A percentile compares a stretch with the other conserved stretches of the same genome.
Evolutionary conservation across 164 flowering plant species (phyloP).

Genomic region (Pachysandra terminalis): DNA sequence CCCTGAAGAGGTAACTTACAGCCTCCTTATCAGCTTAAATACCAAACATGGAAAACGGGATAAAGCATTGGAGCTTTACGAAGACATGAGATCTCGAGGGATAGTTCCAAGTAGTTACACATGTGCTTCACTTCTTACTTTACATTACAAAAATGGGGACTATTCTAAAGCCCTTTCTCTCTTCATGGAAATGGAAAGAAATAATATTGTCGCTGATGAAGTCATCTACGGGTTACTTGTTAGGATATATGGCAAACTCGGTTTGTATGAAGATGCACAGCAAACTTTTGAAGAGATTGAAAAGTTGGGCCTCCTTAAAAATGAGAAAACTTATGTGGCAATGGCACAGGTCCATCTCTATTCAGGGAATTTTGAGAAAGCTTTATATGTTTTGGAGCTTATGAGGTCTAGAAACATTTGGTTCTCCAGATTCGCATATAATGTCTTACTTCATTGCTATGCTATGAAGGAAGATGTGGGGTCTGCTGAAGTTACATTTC

Average conservation of each 20-base stretch:
- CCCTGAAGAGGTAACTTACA: constrained; percentile 88
- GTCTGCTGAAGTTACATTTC: constrained; percentile 72
- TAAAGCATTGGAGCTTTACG: constrained; percentile 58
- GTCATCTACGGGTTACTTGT: constrained; percentile 88
- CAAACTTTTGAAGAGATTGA: constrained; percentile 63
- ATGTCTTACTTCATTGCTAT: constrained; percentile 67
- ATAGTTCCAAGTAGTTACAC: constrained; percentile 79
- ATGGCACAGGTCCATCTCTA: constrained; percentile 87
- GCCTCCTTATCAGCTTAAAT: constrained; percentile 59
- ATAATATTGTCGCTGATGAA: constrained; percentile 68
- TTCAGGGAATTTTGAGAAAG: constrained; percentile 56
- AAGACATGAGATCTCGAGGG: constrained; percentile 65
- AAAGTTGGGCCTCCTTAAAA: constrained; percentile 57
- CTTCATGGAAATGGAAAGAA: constrained; percentile 68
- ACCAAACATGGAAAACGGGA: constrained; percentile 40
- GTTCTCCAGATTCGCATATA: constrained; percentile 68
- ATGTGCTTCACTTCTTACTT: constrained; percentile 77
- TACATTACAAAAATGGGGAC: constrained; percentile 65
- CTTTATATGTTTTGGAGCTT: constrained; percentile 47
- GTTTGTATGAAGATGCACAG: constrained; percentile 77
- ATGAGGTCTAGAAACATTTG: constrained; percentile 65
- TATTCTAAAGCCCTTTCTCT: constrained; percentile 82
- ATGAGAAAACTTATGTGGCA: constrained; percentile 78
- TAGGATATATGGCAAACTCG: constrained; percentile 92
- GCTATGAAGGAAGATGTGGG: constrained; percentile 49